A percentile compares a stretch with the other conserved stretches of the same genome.
phyloP scores from a whole-genome alignment of 495 filamentous ascomycete species.

The Talaromyces borbonicus region DNA sequence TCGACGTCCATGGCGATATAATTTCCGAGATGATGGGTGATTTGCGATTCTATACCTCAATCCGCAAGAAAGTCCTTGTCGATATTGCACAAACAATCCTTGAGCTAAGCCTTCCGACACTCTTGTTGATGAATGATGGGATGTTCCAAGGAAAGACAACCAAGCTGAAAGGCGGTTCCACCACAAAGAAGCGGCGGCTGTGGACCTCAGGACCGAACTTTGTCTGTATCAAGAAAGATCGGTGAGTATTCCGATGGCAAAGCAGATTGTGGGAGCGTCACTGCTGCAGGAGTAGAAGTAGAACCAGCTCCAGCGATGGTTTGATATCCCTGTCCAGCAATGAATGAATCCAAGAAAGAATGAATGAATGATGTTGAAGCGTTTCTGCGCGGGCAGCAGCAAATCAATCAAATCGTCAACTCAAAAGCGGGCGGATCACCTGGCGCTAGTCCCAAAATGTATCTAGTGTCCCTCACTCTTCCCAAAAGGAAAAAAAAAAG shows the following conservation, averaged over 20 bases:
- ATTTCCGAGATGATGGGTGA: background rate
- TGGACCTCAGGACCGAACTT: background rate
- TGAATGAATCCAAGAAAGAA: background rate
- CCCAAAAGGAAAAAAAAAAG: slow-evolving; percentile 24
- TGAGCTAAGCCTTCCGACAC: too few species aligned
- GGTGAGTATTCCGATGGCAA: background rate
- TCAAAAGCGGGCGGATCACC: slow-evolving; percentile 4
- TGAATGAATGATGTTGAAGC: background rate
- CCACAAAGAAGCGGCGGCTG: background rate
- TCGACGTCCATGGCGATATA: slow-evolving; percentile 1
- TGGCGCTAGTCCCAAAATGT: slow-evolving; percentile 32
- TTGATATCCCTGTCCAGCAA: background rate
- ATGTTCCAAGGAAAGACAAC: background rate
- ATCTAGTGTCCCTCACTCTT: slow-evolving; percentile 20
- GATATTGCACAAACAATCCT: too few species aligned
- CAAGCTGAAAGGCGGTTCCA: background rate
- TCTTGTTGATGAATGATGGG: background rate
- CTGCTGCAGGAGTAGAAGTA: background rate
- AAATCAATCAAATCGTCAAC: slow-evolving; percentile 4
- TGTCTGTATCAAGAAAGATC: background rate
- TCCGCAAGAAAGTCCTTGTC: too few species aligned
- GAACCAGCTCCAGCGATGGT: background rate
- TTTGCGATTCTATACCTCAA: too few species aligned
- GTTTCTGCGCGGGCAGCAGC: slow-evolving; percentile 1
- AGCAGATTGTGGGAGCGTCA: background rate